Conservation (phyloP, 2,329 filamentous ascomycete species). For the Colletotrichum gigasporum region DNA sequence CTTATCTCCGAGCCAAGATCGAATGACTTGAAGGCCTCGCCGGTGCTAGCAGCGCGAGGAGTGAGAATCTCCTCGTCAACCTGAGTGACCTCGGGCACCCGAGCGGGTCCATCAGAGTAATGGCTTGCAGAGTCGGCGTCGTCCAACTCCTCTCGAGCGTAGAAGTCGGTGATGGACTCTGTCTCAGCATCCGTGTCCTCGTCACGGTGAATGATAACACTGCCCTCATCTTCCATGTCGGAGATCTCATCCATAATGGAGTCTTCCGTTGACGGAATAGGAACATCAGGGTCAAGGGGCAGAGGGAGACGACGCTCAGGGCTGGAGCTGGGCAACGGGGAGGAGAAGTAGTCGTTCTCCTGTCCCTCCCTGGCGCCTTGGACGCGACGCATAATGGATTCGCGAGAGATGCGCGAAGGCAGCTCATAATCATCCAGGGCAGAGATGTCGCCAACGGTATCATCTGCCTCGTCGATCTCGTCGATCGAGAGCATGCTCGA, state of each 20-base stretch:
- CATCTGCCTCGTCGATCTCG: conserved; percentile 64
- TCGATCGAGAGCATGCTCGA: conserved; percentile 31
- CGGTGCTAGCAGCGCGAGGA: conserved; percentile 57
- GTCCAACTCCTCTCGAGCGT: conserved; percentile 63
- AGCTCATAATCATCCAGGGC: conserved; percentile 71
- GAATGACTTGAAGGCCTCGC: conserved; percentile 34
- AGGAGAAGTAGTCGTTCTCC: conserved; percentile 72
- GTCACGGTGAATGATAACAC: conserved; percentile 74
- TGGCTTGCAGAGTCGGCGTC: conserved; percentile 65
- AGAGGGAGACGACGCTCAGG: conserved; percentile 60
- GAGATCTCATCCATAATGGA: conserved; percentile 57
- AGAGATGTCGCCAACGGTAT: conserved; percentile 68
- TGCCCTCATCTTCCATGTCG: conserved; percentile 56
- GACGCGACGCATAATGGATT: conserved; percentile 91
- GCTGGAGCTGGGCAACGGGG: conserved; percentile 66
- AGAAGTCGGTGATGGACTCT: conserved; percentile 74
- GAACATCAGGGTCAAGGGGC: conserved; percentile 84
- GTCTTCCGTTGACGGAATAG: conserved; percentile 87
- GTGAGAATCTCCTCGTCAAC: conserved; percentile 59
- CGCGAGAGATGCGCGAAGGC: conserved; percentile 85
- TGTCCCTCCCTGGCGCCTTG: conserved; percentile 68
- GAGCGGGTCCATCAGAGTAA: conserved; percentile 55
- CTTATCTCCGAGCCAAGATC: conserved; percentile 25
- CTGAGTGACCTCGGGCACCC: conserved; percentile 24
- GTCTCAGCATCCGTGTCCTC: conserved; percentile 71